Conservation (phyloP, 306 rosid genomes). For the Fragaria vesca region DNA sequence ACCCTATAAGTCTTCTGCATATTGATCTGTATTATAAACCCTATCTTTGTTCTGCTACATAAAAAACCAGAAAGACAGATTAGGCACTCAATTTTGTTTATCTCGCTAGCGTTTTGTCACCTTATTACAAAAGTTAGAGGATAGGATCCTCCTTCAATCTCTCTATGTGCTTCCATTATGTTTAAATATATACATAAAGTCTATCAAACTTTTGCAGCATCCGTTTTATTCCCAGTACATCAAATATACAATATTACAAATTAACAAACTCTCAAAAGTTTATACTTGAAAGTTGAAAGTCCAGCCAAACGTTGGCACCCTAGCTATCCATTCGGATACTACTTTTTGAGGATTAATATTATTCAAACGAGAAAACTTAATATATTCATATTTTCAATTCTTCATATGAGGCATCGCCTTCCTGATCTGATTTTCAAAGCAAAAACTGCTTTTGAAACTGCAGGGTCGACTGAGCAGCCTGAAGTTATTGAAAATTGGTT, state of each 20-base stretch:
- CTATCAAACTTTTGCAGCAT: background rate
- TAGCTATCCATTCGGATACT: background rate
- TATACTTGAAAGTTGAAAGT: background rate
- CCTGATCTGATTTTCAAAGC: background rate
- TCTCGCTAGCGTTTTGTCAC: conserved; percentile 10
- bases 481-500: background rate
- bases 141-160: background rate
- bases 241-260: background rate
- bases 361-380: background rate
- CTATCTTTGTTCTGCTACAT: background rate
- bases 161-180: background rate
- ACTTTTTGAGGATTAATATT: conserved; percentile 1
- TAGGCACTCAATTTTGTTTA: conserved; percentile 12
- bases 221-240: background rate
- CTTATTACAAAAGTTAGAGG: conserved; percentile 1
- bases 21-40: background rate
- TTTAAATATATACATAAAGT: background rate
- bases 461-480: conserved; percentile 6
- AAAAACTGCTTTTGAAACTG: background rate
- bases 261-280: conserved; percentile 2
- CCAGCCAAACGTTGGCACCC: conserved; percentile 13
- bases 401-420: background rate
- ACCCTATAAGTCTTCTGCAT: background rate
- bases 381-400: background rate
- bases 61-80: background rate